phyloP scores from a whole-genome alignment of 2,329 filamentous ascomycete species.

The Lomentospora prolificans region DNA sequence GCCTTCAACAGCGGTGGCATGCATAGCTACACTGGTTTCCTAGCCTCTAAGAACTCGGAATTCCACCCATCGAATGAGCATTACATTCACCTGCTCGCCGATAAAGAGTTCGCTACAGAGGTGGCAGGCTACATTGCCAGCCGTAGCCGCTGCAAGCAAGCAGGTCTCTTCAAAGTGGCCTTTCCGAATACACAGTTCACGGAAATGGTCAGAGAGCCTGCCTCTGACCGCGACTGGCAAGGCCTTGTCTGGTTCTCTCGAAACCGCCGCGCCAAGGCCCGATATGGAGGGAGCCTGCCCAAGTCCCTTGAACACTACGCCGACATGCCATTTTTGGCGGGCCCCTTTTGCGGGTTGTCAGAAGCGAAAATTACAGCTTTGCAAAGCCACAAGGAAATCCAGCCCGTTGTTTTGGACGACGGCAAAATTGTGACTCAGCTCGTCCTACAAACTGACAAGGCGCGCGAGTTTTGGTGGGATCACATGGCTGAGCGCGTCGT shows the following conservation, averaged over 20 bases:
- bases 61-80: constrained; percentile 5
- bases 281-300: background rate
- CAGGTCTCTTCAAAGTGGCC: background rate
- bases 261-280: background rate
- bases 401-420: background rate
- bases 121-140: constrained; percentile 1
- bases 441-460: constrained; percentile 1
- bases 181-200: background rate
- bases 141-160: constrained; percentile 5
- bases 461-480: background rate
- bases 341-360: constrained; percentile 6
- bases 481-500: background rate
- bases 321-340: constrained; percentile 2
- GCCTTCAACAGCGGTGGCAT: background rate
- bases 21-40: background rate
- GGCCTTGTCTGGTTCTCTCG: constrained; percentile 5
- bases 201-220: background rate
- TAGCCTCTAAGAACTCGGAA: background rate
- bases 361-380: constrained; percentile 5
- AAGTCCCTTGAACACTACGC: background rate
- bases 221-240: background rate
- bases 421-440: background rate
- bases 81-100: constrained; percentile 4
- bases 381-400: background rate
- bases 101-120: background rate